Percentiles rank a stretch among this genome's conserved stretches.
Evolutionary conservation across 306 rosid species (phyloP).

Genomic region (Ochetophila trinervis): DNA sequence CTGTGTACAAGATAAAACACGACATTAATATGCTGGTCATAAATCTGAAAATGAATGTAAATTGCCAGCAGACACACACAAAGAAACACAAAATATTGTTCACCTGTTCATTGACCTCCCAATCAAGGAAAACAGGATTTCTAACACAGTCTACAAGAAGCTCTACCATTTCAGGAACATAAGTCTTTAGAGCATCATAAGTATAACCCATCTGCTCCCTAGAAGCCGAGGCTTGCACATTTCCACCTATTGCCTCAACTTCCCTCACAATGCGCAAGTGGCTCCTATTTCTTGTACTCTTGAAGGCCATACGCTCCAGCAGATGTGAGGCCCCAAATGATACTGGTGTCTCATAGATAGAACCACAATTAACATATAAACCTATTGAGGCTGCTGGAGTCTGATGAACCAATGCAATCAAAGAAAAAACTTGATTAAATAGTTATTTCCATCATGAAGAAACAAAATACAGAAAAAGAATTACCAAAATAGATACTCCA

Average conservation of each 20-base stretch:
- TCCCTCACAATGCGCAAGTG: conserved; percentile 85
- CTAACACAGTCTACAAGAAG: conserved; percentile 73
- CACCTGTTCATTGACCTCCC: conserved; percentile 97
- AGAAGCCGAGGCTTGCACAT: conserved; percentile 79
- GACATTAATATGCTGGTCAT: background rate
- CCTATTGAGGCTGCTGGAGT: conserved; percentile 84
- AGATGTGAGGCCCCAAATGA: conserved; percentile 79
- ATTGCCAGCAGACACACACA: background rate
- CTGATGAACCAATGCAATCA: conserved; percentile 40
- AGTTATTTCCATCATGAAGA: background rate
- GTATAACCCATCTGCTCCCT: conserved; percentile 96
- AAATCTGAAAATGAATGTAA: background rate
- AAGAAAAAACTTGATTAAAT: background rate
- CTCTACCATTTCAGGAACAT: conserved; percentile 94
- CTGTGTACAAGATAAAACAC: conserved; percentile 40
- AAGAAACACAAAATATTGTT: background rate
- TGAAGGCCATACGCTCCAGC: conserved; percentile 87
- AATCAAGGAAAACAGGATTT: conserved; percentile 83
- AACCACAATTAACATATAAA: conserved; percentile 72
- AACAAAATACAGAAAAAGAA: background rate
- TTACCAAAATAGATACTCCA: background rate
- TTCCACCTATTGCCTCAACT: conserved; percentile 94
- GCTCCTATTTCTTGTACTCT: conserved; percentile 76
- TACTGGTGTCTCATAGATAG: conserved; percentile 69
- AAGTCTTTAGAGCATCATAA: conserved; percentile 75